Conservation (phyloP, 352 stramenopile genomes). For the Pythium oligandrum region DNA sequence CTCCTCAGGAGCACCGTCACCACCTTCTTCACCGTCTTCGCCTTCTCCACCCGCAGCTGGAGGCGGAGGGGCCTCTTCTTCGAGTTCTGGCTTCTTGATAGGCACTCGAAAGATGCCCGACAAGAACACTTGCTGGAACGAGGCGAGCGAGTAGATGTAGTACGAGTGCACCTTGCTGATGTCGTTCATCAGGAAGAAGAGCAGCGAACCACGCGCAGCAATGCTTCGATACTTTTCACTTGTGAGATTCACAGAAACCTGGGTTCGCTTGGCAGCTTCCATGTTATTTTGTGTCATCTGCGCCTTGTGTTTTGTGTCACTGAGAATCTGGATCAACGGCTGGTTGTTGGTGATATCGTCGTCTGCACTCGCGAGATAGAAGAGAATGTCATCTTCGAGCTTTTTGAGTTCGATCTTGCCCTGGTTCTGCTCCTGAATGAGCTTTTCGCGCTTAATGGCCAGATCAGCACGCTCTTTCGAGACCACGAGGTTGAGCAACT, state of each 20-base stretch:
- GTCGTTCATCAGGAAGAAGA: constrained; percentile 98
- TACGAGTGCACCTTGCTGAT: constrained; percentile 96
- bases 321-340: constrained; percentile 94
- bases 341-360: constrained; percentile 98
- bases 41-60: constrained; percentile 8
- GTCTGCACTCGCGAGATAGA: constrained; percentile 92
- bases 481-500: constrained; percentile 90
- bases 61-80: constrained; percentile 1
- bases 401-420: constrained; percentile 97
- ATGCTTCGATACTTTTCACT: constrained; percentile 95
- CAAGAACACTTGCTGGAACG: constrained; percentile 95
- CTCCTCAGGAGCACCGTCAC: constrained; percentile 28
- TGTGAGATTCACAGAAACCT: constrained; percentile 91
- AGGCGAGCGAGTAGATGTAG: constrained; percentile 96
- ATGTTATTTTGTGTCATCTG: constrained; percentile 90
- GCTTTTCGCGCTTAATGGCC: constrained; percentile 80
- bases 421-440: constrained; percentile 94
- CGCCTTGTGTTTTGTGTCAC: constrained; percentile 93
- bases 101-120: constrained; percentile 92
- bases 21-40: constrained; percentile 15
- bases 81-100: constrained; percentile 24
- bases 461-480: constrained; percentile 89
- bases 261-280: constrained; percentile 89
- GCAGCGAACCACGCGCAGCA: constrained; percentile 87
- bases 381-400: constrained; percentile 93